Evolutionary conservation across 768 basidiomycete genomes (phyloP).

Genomic region (Suillus paluster): DNA sequence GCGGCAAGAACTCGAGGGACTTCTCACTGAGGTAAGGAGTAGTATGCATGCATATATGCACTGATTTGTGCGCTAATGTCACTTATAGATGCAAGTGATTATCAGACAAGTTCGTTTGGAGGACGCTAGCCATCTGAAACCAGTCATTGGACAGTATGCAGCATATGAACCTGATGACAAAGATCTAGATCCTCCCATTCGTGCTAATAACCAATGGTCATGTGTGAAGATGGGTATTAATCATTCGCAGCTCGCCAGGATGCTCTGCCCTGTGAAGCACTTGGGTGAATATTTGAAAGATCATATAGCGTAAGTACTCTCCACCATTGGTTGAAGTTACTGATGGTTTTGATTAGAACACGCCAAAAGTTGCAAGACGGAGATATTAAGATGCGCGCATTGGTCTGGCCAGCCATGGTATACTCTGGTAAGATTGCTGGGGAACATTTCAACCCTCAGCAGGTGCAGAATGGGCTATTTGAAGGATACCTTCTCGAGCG

Average conservation of each 20-base stretch:
- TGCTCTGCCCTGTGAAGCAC: slow-evolving; percentile 10
- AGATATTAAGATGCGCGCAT: slow-evolving; percentile 10
- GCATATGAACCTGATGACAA: background rate
- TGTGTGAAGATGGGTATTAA: slow-evolving; percentile 6
- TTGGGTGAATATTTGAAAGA: background rate
- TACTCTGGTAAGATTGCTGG: slow-evolving; percentile 7
- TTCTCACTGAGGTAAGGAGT: background rate
- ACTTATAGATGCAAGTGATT: slow-evolving; percentile 1
- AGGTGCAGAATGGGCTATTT: slow-evolving; percentile 1
- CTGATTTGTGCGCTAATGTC: background rate
- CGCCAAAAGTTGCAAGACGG: background rate
- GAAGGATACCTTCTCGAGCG: slow-evolving; percentile 1
- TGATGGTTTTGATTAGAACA: slow-evolving; percentile 1
- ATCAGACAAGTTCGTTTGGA: background rate
- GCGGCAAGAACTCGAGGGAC: background rate
- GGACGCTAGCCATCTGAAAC: slow-evolving; percentile 2
- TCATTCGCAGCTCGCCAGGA: slow-evolving; percentile 3
- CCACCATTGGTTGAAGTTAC: background rate
- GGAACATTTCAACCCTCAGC: slow-evolving; percentile 6
- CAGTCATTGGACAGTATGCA: background rate
- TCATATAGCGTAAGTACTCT: background rate
- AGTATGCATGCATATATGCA: too few species aligned
- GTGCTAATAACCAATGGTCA: background rate
- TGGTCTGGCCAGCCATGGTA: slow-evolving; percentile 1
- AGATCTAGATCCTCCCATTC: background rate